A percentile compares a stretch with the other conserved stretches of the same genome.
phyloP scores from a whole-genome alignment of 805 yeast genomes.

The Suhomyces xylopsoci region DNA sequence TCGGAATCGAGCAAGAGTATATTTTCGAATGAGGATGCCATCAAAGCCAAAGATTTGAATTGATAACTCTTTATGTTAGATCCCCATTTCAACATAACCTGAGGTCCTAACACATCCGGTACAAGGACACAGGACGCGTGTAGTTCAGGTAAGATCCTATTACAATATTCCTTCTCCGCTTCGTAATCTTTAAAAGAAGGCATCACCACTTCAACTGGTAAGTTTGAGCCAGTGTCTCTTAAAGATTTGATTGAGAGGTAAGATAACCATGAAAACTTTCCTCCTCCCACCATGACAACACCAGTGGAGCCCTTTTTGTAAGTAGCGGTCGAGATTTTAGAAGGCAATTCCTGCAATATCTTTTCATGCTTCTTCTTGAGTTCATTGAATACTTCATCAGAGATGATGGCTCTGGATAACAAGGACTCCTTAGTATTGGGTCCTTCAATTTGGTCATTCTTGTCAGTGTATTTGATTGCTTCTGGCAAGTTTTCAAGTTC shows the following conservation, averaged over 20 bases:
- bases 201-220: constrained; percentile 39
- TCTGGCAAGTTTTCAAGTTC: constrained; percentile 12
- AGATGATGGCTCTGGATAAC: constrained; percentile 24
- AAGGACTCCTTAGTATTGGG: constrained; percentile 22
- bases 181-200: constrained; percentile 34
- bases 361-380: constrained; percentile 20
- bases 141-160: constrained; percentile 54
- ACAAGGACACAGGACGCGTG: constrained; percentile 64
- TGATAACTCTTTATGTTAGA: constrained; percentile 61
- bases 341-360: constrained; percentile 22
- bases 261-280: constrained; percentile 33
- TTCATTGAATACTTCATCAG: constrained; percentile 20
- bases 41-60: constrained; percentile 55
- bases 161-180: constrained; percentile 32
- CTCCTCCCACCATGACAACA: constrained; percentile 36
- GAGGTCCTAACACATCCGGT: constrained; percentile 46
- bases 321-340: constrained; percentile 9
- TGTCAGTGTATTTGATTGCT: constrained; percentile 21
- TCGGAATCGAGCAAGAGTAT: constrained; percentile 35
- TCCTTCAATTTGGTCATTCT: constrained; percentile 15
- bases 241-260: constrained; percentile 29
- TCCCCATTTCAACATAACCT: constrained; percentile 36
- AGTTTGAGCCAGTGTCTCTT: constrained; percentile 35
- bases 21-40: constrained; percentile 33
- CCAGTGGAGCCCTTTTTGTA: constrained; percentile 26